phyloP scores from a whole-genome alignment of 2,329 filamentous ascomycete genomes.

The Didymella segeticola region DNA sequence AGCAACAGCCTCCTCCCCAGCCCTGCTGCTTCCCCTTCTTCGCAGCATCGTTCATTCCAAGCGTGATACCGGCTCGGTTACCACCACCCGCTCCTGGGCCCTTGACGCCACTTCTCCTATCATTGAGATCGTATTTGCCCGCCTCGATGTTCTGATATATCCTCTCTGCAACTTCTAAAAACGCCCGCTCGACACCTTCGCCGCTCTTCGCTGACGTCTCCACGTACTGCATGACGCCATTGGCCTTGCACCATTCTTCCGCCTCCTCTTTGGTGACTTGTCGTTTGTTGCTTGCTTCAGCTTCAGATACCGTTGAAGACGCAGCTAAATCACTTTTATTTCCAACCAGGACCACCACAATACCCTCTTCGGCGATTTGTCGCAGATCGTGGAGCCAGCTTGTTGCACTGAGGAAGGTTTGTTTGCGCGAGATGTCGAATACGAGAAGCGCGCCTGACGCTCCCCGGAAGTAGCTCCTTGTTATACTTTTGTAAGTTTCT shows the following conservation, averaged over 20 bases:
- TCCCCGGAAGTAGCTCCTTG: constrained; percentile 90
- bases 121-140: constrained; percentile 92
- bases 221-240: constrained; percentile 90
- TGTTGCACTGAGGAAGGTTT: constrained; percentile 86
- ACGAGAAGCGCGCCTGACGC: constrained; percentile 81
- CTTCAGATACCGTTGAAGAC: constrained; percentile 48
- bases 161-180: constrained; percentile 89
- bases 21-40: constrained; percentile 43
- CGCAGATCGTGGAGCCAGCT: constrained; percentile 94
- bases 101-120: constrained; percentile 90
- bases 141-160: constrained; percentile 98
- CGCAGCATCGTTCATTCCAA: constrained; percentile 52
- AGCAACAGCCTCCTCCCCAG: constrained; percentile 44
- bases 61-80: constrained; percentile 52
- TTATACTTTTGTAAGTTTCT: constrained; percentile 97
- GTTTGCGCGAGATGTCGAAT: constrained; percentile 87
- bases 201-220: constrained; percentile 97
- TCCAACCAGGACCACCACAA: constrained; percentile 91
- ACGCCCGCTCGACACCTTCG: constrained; percentile 91
- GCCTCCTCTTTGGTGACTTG: constrained; percentile 85
- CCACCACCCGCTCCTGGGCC: constrained; percentile 60
- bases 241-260: constrained; percentile 83
- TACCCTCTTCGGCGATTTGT: constrained; percentile 93
- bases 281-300: constrained; percentile 65
- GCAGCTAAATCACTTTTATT: constrained; percentile 88